These are phyloP conservation scores for Schrenkiella parvula DNA, from an alignment of 345 rosid genomes.

Conservation along the genomic window DNA sequence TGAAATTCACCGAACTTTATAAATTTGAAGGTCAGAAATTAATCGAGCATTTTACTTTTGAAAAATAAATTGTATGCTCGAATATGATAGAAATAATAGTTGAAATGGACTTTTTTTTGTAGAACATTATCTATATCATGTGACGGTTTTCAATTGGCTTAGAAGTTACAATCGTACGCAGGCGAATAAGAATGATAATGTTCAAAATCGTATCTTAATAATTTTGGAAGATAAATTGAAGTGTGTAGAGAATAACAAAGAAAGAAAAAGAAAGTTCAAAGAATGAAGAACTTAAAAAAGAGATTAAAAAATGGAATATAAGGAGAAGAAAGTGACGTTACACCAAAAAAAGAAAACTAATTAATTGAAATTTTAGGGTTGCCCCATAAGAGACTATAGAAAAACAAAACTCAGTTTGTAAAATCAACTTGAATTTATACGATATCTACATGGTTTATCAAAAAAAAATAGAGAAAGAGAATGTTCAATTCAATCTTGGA, in stretches of 20 bases:
- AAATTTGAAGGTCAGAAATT: background rate
- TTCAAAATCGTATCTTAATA: background rate
- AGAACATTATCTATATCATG: slow-evolving; percentile 9
- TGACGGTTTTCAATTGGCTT: slow-evolving; percentile 27
- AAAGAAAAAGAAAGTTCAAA: slow-evolving; percentile 7
- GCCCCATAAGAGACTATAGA: background rate
- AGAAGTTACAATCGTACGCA: slow-evolving; percentile 10
- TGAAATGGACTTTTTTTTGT: background rate
- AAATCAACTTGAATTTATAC: background rate
- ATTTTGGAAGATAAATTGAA: background rate
- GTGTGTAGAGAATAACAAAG: slow-evolving; percentile 20
- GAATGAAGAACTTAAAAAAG: slow-evolving; percentile 1
- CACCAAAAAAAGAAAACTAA: slow-evolving; percentile 1
- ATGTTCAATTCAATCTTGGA: background rate
- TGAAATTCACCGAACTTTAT: slow-evolving; percentile 3
- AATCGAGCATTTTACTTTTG: background rate
- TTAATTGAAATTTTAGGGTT: background rate
- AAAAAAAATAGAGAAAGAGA: background rate
- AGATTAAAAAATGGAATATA: slow-evolving; percentile 22
- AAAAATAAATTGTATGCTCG: background rate
- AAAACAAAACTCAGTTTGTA: background rate
- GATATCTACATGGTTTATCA: background rate
- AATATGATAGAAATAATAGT: background rate
- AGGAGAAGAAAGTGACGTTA: slow-evolving; percentile 21
- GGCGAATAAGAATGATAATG: background rate